These are phyloP conservation scores for Yamadazyma pseudoaaseri DNA, from an alignment of 1,139 yeast species.

Conservation along the genomic window DNA sequence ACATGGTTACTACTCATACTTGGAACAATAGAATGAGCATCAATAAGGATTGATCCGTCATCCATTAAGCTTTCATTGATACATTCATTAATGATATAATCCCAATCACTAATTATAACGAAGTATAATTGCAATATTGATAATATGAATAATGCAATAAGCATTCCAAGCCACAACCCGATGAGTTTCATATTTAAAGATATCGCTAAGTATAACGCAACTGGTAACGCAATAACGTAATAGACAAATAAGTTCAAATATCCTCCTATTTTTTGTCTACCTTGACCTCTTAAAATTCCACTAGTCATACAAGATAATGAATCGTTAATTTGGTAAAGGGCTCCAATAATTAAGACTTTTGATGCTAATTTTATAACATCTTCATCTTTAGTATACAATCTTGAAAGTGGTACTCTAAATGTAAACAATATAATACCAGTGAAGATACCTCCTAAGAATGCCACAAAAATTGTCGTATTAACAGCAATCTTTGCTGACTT, in stretches of 20 bases:
- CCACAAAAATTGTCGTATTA: slow-evolving; percentile 39
- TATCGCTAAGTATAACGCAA: slow-evolving; percentile 55
- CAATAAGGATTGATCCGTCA: slow-evolving; percentile 30
- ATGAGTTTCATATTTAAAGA: slow-evolving; percentile 39
- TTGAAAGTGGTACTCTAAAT: slow-evolving; percentile 42
- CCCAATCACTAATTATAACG: slow-evolving; percentile 57
- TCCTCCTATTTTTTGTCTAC: slow-evolving; percentile 63
- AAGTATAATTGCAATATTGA: slow-evolving; percentile 46
- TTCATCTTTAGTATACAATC: slow-evolving; percentile 50
- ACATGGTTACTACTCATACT: slow-evolving; percentile 29
- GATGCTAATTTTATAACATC: slow-evolving; percentile 51
- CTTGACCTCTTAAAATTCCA: slow-evolving; percentile 66
- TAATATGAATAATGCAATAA: slow-evolving; percentile 50
- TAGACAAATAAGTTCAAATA: slow-evolving; percentile 55
- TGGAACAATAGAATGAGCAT: slow-evolving; percentile 33
- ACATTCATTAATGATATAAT: slow-evolving; percentile 43
- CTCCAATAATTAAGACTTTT: slow-evolving; percentile 52
- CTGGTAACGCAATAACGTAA: slow-evolving; percentile 58
- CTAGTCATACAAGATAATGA: slow-evolving; percentile 53
- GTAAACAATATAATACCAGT: slow-evolving; percentile 36
- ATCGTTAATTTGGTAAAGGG: slow-evolving; percentile 60
- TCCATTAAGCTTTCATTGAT: slow-evolving; percentile 41
- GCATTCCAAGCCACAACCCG: slow-evolving; percentile 67
- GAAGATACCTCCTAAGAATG: slow-evolving; percentile 43
- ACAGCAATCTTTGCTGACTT: slow-evolving; percentile 45